Base-by-base conservation (phyloP, 2,329 filamentous ascomycete genomes). In the Penicillium sp. region DNA sequence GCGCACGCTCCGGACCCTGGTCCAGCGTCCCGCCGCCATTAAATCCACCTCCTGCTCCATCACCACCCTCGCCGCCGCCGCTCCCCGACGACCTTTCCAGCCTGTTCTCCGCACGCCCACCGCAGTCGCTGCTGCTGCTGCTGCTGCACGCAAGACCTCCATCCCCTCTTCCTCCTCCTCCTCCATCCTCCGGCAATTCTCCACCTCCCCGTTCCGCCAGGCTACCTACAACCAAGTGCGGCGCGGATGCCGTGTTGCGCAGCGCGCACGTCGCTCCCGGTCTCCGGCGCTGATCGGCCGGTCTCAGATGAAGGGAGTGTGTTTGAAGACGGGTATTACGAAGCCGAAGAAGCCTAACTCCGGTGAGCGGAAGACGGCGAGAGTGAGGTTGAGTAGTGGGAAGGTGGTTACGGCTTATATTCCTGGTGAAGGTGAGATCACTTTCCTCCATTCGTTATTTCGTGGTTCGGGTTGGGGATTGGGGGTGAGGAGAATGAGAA, bases 321-420 rank as follows among this genome's bases (percentile, higher is more conserved):
- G 93, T 70, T 75, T 98, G 57, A 90, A 94, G 68, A 93, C 97
- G 53, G 89, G 88, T 64, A 87, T 90, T 61, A 89, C 87, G 61
- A 89, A 93, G 65, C 93, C 93, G 49, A 98, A 98, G 83, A 98
- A 98, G 74, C 93, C 93, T 58, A 98, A 98, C 72, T 98, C 93
- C 24, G 93, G 90, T 49, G 89, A 97, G 77, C 79, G 93, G 56
- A 98, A 98, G 77, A 93, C 88, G 51, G 91, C 91, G 3, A 88
- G 91, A 76, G 85, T 98, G 19, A 79, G 90, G 60, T 75, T 98
- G 67, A 93, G 87, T 53, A 90, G 82, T 56, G 93, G 93, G 49
- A 88, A 83, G 66, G 80, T 94, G 52, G 78, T 98, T 55, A 95
- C 88, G 51, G 88, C 87, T 24, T 97, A 96, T 75, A 96, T 98